Conservation (phyloP, 2,329 filamentous ascomycete species). For the Sclerotinia nivalis region DNA sequence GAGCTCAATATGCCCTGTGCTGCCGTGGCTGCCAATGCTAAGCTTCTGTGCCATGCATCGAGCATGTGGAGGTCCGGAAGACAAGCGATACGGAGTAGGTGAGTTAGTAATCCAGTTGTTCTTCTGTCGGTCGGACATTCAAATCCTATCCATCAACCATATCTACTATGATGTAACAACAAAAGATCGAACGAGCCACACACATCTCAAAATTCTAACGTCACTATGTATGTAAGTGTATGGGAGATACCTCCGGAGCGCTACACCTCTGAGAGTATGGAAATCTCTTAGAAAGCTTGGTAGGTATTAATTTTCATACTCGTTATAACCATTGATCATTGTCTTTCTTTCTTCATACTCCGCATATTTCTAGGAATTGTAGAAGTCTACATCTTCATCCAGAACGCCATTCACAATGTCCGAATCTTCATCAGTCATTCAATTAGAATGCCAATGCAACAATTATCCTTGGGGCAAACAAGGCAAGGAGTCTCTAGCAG, state of each 20-base stretch:
- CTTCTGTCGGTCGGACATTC: not conserved
- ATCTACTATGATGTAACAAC: constrained; percentile 20
- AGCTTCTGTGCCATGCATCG: constrained; percentile 4
- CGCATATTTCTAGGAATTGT: not conserved
- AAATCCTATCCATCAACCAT: not conserved
- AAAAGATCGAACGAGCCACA: constrained; percentile 4
- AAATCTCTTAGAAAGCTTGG: not conserved
- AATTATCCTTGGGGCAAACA: constrained; percentile 63
- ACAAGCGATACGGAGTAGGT: not conserved
- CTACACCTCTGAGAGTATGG: not conserved
- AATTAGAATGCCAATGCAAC: constrained; percentile 56
- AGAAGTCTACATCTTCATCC: too few species aligned
- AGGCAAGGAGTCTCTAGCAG: constrained; percentile 65
- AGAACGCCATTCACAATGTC: constrained; percentile 19
- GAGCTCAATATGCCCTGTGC: constrained; percentile 7
- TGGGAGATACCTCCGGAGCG: not conserved
- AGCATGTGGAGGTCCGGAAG: constrained; percentile 4
- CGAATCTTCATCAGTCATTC: constrained; percentile 47
- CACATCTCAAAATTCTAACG: constrained; percentile 1
- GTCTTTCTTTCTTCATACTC: not conserved
- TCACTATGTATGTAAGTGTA: constrained; percentile 13
- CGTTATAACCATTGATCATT: not conserved
- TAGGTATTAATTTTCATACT: constrained; percentile 11
- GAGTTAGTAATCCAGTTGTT: not conserved
- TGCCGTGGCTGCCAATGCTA: not conserved